Evolutionary conservation across 495 filamentous ascomycete genomes (phyloP).

Genomic region (Penicillium waksmanii): DNA sequence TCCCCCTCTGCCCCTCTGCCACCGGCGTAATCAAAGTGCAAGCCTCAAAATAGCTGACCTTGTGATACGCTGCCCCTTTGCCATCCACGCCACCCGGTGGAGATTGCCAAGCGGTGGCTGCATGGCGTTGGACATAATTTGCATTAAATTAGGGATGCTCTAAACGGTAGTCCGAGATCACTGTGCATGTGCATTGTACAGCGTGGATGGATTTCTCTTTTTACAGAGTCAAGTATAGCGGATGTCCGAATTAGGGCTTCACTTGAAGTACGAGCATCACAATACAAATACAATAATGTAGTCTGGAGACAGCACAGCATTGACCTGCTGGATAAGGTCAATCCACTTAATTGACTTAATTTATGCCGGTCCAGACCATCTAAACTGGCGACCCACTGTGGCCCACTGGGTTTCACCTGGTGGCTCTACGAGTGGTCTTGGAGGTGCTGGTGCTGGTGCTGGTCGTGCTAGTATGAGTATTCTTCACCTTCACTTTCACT

Average conservation of each 20-base stretch:
- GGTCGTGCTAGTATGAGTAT: too few relatives aligned
- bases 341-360: background rate
- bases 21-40: background rate
- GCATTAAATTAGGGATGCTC: conserved; percentile 1
- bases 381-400: conserved; percentile 21
- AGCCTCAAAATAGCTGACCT: background rate
- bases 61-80: conserved; percentile 3
- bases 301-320: too few relatives aligned
- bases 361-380: conserved; percentile 13
- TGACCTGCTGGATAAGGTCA: too few relatives aligned
- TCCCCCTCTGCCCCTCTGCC: background rate
- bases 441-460: background rate
- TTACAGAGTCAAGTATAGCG: too few relatives aligned
- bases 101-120: conserved; percentile 10
- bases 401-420: conserved; percentile 22
- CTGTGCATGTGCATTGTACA: too few relatives aligned
- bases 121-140: conserved; percentile 4
- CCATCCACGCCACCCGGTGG: conserved; percentile 23
- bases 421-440: conserved; percentile 1
- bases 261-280: too few relatives aligned
- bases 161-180: background rate
- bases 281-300: too few relatives aligned
- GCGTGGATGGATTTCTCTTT: too few relatives aligned
- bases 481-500: background rate
- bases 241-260: too few relatives aligned